Conservation (phyloP, 73 alveolate species). For the Durusdinium trenchii region DNA sequence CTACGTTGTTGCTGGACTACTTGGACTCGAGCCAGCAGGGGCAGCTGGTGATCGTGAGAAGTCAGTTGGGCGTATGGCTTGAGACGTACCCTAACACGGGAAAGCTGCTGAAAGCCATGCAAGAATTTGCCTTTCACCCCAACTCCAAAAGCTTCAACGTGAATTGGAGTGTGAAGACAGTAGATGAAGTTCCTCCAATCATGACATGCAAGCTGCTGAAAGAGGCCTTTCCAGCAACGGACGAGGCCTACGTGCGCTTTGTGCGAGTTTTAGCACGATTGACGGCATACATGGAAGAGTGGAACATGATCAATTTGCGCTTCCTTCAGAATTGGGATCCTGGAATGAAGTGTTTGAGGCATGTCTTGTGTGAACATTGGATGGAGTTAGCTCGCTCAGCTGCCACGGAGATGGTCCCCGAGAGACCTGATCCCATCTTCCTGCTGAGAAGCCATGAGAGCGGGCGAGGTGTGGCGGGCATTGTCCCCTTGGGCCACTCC, state of each 20-base stretch:
- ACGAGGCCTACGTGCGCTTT: neutral
- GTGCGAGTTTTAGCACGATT: constrained; percentile 6
- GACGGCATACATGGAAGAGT: neutral
- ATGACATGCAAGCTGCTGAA: neutral
- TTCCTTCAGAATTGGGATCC: neutral
- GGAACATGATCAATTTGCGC: neutral
- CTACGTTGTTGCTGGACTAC: too few relatives aligned
- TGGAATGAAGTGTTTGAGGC: neutral
- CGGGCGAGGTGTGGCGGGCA: neutral
- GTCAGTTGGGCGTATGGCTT: neutral
- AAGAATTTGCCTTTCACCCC: neutral
- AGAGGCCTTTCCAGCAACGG: neutral
- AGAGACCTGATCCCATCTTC: neutral
- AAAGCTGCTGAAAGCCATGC: constrained; percentile 13
- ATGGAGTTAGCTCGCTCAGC: constrained; percentile 1
- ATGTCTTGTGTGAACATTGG: constrained; percentile 39
- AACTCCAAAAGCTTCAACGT: neutral
- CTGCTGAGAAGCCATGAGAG: neutral
- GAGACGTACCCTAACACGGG: constrained; percentile 17
- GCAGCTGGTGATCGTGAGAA: neutral
- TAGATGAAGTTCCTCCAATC: neutral
- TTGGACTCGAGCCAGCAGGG: neutral
- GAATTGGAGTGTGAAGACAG: neutral
- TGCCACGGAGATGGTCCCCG: neutral
- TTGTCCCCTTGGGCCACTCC: neutral